A percentile compares a stretch with the other conserved stretches of the same genome.
Evolutionary conservation across 75 land plant genomes (phyloP).

Genomic region (Ceratopteris richardii): DNA sequence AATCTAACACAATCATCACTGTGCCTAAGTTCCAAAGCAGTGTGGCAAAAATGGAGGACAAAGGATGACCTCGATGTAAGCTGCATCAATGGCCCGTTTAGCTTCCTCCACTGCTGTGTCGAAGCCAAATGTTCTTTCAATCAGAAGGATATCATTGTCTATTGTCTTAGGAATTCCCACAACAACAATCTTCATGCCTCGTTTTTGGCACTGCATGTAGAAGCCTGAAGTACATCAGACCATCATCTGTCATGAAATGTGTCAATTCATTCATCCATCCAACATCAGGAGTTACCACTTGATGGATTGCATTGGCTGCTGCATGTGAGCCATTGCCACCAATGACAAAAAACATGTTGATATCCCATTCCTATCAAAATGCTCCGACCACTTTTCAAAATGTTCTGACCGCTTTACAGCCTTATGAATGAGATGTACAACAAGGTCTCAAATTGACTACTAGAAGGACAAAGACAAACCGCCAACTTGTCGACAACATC

Average conservation of each 20-base stretch:
- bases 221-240: background rate
- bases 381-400: background rate
- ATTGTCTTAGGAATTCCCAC: conserved; percentile 97
- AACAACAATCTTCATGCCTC: conserved; percentile 63
- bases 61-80: conserved; percentile 77
- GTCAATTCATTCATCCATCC: too few relatives aligned
- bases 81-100: conserved; percentile 89
- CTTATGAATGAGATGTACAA: too few relatives aligned
- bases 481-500: conserved; percentile 86
- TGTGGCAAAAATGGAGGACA: too few relatives aligned
- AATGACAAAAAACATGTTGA: conserved; percentile 90
- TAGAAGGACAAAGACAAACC: conserved; percentile 27
- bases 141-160: conserved; percentile 82
- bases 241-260: background rate
- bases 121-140: conserved; percentile 98
- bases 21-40: too few relatives aligned
- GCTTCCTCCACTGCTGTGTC: conserved; percentile 99
- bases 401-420: background rate
- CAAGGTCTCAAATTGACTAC: too few relatives aligned
- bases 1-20: too few relatives aligned
- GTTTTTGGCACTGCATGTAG: conserved; percentile 48
- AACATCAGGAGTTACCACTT: conserved; percentile 50
- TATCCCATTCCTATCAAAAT: conserved; percentile 51
- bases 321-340: conserved; percentile 99
- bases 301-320: conserved; percentile 85